Conservation (phyloP, 495 filamentous ascomycete genomes). For the Trichodelitschia bisporula region DNA sequence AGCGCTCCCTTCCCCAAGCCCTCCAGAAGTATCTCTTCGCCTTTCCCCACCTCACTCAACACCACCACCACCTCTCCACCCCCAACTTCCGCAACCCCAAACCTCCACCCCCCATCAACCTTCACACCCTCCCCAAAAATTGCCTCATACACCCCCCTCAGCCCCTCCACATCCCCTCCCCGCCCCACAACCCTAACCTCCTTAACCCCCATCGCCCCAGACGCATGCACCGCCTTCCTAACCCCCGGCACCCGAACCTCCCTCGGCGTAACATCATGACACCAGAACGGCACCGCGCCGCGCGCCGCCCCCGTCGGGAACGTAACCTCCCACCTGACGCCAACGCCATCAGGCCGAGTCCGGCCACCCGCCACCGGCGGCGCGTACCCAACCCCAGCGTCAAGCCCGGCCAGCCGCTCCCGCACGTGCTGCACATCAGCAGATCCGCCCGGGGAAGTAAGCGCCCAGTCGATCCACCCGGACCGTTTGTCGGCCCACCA, state of each 20-base stretch:
- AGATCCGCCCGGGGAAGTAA: conserved; percentile 16
- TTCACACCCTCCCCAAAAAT: conserved; percentile 2
- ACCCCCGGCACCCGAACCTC: conserved; percentile 19
- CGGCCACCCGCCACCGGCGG: conserved; percentile 20
- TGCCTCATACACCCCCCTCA: conserved; percentile 5
- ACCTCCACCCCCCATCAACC: not conserved
- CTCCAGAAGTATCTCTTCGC: too few species aligned
- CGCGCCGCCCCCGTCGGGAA: conserved; percentile 16
- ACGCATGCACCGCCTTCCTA: conserved; percentile 3
- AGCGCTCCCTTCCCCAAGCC: too few species aligned
- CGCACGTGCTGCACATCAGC: conserved; percentile 7
- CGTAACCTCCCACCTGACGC: conserved; percentile 26
- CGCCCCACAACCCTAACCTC: conserved; percentile 16
- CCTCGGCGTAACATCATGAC: conserved; percentile 26
- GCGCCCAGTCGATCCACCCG: conserved; percentile 27
- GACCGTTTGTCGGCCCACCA: conserved; percentile 24
- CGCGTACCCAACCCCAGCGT: conserved; percentile 3
- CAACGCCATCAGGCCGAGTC: conserved; percentile 19
- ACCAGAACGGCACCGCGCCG: conserved; percentile 27
- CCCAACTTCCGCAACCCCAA: not conserved
- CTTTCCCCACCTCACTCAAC: not conserved
- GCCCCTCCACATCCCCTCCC: conserved; percentile 6
- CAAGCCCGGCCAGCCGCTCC: conserved; percentile 8
- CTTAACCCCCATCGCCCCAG: conserved; percentile 20
- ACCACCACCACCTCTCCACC: not conserved